Base-by-base conservation (phyloP, 768 basidiomycete species). In the Kwoniella sp. region DNA sequence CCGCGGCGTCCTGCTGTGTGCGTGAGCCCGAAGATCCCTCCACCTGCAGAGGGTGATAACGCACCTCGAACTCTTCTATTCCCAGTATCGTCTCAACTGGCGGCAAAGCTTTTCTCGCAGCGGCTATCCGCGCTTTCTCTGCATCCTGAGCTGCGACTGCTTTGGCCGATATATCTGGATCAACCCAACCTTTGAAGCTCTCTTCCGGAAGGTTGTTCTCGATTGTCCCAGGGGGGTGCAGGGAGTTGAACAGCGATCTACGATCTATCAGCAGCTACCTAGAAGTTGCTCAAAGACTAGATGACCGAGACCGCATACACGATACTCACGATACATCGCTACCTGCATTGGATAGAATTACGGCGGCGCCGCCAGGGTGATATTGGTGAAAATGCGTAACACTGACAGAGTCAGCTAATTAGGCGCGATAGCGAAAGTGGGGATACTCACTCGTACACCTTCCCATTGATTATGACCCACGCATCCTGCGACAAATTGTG, bases 381-480 rank as follows among this genome's bases (percentile, higher is more conserved):
- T 68, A 22, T 52, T 71, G 64, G 55, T 74, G 70, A 33, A 76
- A 77, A 13, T 73, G 24, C 0, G 76, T 73, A 4, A 76, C 72
- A 54, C 74, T 76, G 51, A 1, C 12, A 24, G 27, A 58, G 26
- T 55, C 33, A 61, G 55, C 56, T 26, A 33, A 51, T 57, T 26
- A 48, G 4, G 22, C 2, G 2, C 40, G 17, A 44, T 54, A 26
- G 8, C 29, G 17, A 36, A 1, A 2, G 5, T 22, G 5, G 24
- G 15, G 1, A 2, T 0, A 70, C 77, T 72, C 65, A 78, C 77
- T 79, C 78, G 55, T 71, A 79, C 6, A 79, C 76, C 30, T 74
- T 71, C 6, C 78, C 78, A 46, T 76, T 68, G 21, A 79, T 59
- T 5, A 79, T 67, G 1, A 79, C 76, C 78, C 78, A 79, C 9